Percentiles rank a stretch among this genome's conserved stretches.
These are phyloP conservation scores for Rutstroemia sp. DNA, from an alignment of 2,329 filamentous ascomycete genomes.

Conservation along the genomic window DNA sequence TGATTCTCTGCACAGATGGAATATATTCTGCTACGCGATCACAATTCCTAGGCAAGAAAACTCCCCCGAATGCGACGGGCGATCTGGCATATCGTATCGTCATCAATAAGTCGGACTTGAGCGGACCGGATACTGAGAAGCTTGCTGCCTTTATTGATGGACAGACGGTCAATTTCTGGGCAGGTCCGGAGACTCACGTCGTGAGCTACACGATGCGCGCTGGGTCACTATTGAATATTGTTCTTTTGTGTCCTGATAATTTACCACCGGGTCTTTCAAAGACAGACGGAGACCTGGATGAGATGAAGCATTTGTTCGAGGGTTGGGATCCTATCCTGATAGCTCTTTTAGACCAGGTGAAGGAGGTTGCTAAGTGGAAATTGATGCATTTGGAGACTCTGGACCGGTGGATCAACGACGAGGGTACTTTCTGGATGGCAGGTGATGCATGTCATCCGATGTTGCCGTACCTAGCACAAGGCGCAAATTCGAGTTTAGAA, in stretches of 20 bases:
- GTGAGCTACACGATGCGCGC: slow-evolving; percentile 54
- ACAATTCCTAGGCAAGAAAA: slow-evolving; percentile 37
- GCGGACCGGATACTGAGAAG: slow-evolving; percentile 39
- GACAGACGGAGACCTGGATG: slow-evolving; percentile 45
- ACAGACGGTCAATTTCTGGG: slow-evolving; percentile 42
- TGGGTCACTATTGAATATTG: slow-evolving; percentile 56
- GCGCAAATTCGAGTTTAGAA: slow-evolving; percentile 60
- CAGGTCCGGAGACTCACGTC: slow-evolving; percentile 40
- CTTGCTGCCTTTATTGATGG: slow-evolving; percentile 34
- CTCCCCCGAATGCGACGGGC: slow-evolving; percentile 49
- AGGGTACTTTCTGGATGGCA: slow-evolving; percentile 25
- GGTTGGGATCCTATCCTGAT: slow-evolving; percentile 56
- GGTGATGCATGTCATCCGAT: slow-evolving; percentile 59
- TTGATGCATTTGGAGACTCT: slow-evolving; percentile 44
- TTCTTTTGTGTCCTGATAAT: slow-evolving; percentile 57
- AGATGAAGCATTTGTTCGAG: slow-evolving; percentile 53
- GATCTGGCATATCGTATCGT: slow-evolving; percentile 60
- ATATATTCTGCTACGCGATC: slow-evolving; percentile 53
- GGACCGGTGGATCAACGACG: slow-evolving; percentile 18
- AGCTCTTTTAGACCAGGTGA: slow-evolving; percentile 41
- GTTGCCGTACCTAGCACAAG: slow-evolving; percentile 57
- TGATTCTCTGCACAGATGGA: slow-evolving; percentile 57
- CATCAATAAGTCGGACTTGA: slow-evolving; percentile 38
- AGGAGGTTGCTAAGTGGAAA: slow-evolving; percentile 61
- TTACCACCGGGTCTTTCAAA: slow-evolving; percentile 46